A percentile compares a stretch with the other conserved stretches of the same genome.
Evolutionary conservation across 352 stramenopile species (phyloP).

Genomic region (Phytopythium vexans): DNA sequence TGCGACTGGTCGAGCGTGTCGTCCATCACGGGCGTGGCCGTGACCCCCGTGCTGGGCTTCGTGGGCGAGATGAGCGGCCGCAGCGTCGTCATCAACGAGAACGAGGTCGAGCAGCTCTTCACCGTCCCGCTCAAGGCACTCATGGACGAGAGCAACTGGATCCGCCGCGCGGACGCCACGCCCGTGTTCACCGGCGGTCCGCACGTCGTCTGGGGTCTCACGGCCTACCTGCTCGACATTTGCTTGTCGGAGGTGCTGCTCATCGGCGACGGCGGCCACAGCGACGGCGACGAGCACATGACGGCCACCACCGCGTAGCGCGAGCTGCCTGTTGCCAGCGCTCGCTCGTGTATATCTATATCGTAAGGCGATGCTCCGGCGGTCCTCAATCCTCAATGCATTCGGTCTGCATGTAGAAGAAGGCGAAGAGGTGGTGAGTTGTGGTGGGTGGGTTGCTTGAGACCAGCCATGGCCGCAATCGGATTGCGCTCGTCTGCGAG

Average conservation of each 20-base stretch:
- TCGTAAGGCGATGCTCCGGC: no score
- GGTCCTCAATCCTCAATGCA: no score
- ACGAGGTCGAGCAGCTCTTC: conserved; percentile 96
- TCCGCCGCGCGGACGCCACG: conserved; percentile 74
- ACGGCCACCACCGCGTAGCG: no score
- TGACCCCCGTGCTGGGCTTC: conserved; percentile 97
- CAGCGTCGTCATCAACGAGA: conserved; percentile 91
- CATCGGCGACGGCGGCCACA: conserved; percentile 13
- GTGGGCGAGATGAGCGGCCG: conserved; percentile 92
- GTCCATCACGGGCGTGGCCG: conserved; percentile 94
- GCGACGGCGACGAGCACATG: no score
- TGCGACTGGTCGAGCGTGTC: conserved; percentile 96
- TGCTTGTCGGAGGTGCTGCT: conserved; percentile 70
- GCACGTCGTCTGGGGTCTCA: conserved; percentile 96
- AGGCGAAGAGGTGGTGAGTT: no score
- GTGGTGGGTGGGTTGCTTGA: no score
- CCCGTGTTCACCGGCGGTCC: conserved; percentile 94
- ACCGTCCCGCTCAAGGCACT: conserved; percentile 91
- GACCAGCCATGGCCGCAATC: no score
- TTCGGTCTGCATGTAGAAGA: no score
- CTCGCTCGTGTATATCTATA: no score
- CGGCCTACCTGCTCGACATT: conserved; percentile 94
- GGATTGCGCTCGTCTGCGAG: no score
- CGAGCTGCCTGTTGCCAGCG: no score
- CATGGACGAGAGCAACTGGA: conserved; percentile 82